Base-by-base conservation (phyloP, 208 protist species). In the Phytomonas sp. region DNA sequence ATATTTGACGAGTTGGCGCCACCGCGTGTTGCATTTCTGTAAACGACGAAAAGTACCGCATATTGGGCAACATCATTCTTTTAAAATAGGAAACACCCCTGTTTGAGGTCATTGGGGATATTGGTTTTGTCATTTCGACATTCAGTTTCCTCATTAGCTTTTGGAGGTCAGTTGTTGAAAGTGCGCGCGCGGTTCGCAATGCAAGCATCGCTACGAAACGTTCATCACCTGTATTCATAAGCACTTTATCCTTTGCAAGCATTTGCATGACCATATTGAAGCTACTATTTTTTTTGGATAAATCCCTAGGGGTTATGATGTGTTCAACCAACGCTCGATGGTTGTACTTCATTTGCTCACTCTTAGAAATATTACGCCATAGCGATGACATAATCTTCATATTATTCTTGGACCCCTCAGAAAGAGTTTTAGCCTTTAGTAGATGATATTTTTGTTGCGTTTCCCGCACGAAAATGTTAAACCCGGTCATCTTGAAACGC, bases 261-360 rank as follows among this genome's bases (percentile, higher is more conserved):
- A 90, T 69, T 26, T 73, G 75, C 84, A 93, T 89, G 49, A 88
- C 64, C 30, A 90, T 67, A 71, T 93, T 93, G 75, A 88, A 93
- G 40, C 69, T 79, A 61, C 78, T 89, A 65, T 87, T 75, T 33
- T 77, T 68, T 66, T 86, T 87, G 6, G 76, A 66, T 7, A 42
- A 62, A 60, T 89, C 71, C 19, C 65, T 67, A 26, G 60, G 16
- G 30, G 52, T 70, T 23, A 87, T 34, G 3, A 72, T 49, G 30
- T 37, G 34, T 11, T 75, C 71, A 64, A 80, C 76, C 45, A 67
- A 72, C 37, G 87, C 87, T 16, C 70, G 71, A 59, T 40, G 33
- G 68, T 92, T 89, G 71, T 83, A 92, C 12, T 60, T 32, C 14
- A 70, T 65, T 3, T 79, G 81, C 34, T 80, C 63, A 6, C 36